Percentiles rank a stretch among this genome's conserved stretches.
Conservation (phyloP, 495 filamentous ascomycete genomes). For the Penicillium paradoxum region DNA sequence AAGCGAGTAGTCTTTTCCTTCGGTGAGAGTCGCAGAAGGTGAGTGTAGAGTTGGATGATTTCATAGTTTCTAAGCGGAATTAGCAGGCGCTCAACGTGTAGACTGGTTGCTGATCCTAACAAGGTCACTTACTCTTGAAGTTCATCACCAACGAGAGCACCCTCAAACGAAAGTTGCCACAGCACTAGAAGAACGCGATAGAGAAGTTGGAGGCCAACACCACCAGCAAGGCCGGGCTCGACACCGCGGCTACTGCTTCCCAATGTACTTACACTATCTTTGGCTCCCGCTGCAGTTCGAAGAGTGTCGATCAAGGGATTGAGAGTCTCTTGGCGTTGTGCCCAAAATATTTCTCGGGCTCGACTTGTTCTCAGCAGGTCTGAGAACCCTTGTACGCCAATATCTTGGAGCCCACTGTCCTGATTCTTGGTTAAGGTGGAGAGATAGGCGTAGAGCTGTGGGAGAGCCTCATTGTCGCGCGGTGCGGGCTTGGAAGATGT, state of each 20-base stretch:
- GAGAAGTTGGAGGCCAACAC: constrained; percentile 86
- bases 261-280: constrained; percentile 63
- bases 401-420: constrained; percentile 88
- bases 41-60: constrained; percentile 82
- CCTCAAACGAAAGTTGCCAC: constrained; percentile 96
- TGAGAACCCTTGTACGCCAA: constrained; percentile 89
- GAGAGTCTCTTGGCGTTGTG: constrained; percentile 75
- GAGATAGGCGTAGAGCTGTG: constrained; percentile 82
- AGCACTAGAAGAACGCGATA: constrained; percentile 90
- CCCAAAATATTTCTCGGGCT: constrained; percentile 84
- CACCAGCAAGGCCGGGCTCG: constrained; percentile 66
- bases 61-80: constrained; percentile 68
- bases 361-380: constrained; percentile 70
- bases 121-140: constrained; percentile 65
- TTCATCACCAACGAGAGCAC: constrained; percentile 73
- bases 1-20: constrained; percentile 98
- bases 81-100: constrained; percentile 2
- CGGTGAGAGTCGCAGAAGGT: constrained; percentile 82
- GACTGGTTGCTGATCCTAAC: not conserved
- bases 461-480: constrained; percentile 69
- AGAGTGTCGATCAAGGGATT: constrained; percentile 79
- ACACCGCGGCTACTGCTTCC: constrained; percentile 57
- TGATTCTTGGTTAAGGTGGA: constrained; percentile 71
- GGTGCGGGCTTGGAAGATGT: constrained; percentile 48
- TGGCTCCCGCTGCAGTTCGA: constrained; percentile 68